Conservation (phyloP, 768 basidiomycete species). For the Megacollybia marginata region DNA sequence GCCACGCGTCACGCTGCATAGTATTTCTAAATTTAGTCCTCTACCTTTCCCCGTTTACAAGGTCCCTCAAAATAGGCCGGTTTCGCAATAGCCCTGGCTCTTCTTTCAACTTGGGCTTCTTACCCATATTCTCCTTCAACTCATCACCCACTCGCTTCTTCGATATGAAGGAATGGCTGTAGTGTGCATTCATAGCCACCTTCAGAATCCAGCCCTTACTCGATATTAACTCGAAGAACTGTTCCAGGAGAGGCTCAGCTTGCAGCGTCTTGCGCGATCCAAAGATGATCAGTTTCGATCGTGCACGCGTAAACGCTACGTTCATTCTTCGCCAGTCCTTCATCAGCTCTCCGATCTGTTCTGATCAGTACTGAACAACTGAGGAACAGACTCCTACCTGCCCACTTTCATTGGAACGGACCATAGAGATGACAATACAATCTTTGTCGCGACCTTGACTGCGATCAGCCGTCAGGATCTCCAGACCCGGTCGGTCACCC, state of each 20-base stretch:
- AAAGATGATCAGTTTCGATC: constrained; percentile 84
- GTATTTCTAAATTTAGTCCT: constrained; percentile 10
- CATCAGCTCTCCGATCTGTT: constrained; percentile 82
- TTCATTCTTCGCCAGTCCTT: constrained; percentile 97
- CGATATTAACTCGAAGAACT: constrained; percentile 78
- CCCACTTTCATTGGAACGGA: constrained; percentile 75
- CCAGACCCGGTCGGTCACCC: constrained; percentile 47
- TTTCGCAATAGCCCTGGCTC: constrained; percentile 42
- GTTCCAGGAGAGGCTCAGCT: constrained; percentile 48
- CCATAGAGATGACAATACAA: constrained; percentile 88
- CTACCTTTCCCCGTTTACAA: constrained; percentile 35
- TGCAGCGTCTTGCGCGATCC: constrained; percentile 79
- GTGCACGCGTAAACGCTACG: constrained; percentile 92
- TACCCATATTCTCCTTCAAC: constrained; percentile 1
- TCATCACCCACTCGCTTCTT: constrained; percentile 23
- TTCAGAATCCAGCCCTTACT: constrained; percentile 60
- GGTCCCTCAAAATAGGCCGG: constrained; percentile 53
- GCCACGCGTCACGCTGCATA: too few relatives aligned
- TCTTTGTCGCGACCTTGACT: constrained; percentile 96
- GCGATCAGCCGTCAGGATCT: constrained; percentile 87
- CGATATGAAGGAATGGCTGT: constrained; percentile 28
- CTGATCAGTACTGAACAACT: too few relatives aligned
- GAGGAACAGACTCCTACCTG: constrained; percentile 41
- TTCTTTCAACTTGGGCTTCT: background rate
- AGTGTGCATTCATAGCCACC: constrained; percentile 49